phyloP scores from a whole-genome alignment of 306 rosid species.

The Glycine latifolia region DNA sequence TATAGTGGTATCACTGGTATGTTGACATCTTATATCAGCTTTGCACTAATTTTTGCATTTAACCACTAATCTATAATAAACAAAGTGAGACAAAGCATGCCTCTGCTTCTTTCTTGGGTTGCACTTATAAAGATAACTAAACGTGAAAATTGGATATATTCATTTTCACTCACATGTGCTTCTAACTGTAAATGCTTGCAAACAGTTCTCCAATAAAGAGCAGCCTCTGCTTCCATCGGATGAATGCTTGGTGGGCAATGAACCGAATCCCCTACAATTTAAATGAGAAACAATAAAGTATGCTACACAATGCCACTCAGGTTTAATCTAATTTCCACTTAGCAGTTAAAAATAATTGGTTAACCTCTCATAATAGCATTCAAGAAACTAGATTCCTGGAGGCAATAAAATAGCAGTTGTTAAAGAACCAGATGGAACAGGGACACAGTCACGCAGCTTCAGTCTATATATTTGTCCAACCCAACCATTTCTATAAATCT shows the following conservation, averaged over 20 bases:
- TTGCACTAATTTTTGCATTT: neutral
- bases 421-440: slow-evolving; percentile 10
- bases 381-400: slow-evolving; percentile 22
- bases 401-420: neutral
- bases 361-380: neutral
- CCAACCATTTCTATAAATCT: slow-evolving; percentile 17
- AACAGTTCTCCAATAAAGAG: slow-evolving; percentile 85
- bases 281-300: slow-evolving; percentile 46
- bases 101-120: slow-evolving; percentile 58
- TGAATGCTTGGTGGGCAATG: slow-evolving; percentile 59
- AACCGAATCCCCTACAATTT: slow-evolving; percentile 51
- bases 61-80: slow-evolving; percentile 7
- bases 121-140: neutral
- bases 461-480: neutral
- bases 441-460: neutral
- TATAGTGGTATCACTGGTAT: too few relatives aligned
- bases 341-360: neutral
- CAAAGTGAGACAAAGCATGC: slow-evolving; percentile 31
- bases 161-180: slow-evolving; percentile 80
- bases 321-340: neutral
- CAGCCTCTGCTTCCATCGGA: slow-evolving; percentile 88
- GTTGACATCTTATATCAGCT: neutral
- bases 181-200: slow-evolving; percentile 80
- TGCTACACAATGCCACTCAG: neutral
- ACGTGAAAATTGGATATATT: slow-evolving; percentile 35